Percentiles rank a stretch among this genome's conserved stretches.
phyloP scores from a whole-genome alignment of 2,329 filamentous ascomycete genomes.

The Trichoderma atrobrunneum region DNA sequence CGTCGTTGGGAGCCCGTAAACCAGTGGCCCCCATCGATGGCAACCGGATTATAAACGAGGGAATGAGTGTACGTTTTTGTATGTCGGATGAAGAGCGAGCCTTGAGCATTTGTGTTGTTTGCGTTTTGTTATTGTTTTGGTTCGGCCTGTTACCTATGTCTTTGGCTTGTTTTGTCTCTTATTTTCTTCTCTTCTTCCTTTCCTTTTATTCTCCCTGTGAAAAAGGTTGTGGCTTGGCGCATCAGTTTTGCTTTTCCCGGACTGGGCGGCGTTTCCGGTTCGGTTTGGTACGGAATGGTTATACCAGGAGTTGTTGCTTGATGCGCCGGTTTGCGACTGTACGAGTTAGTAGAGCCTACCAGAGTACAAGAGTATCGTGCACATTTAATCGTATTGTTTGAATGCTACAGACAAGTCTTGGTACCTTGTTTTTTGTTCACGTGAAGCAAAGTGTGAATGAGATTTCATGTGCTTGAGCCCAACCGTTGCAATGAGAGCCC shows the following conservation, averaged over 20 bases:
- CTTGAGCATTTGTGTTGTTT: background rate
- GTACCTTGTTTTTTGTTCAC: background rate
- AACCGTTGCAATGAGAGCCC: background rate
- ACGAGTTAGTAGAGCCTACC: background rate
- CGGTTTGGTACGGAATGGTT: background rate
- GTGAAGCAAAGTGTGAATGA: background rate
- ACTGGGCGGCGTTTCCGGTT: constrained; percentile 13
- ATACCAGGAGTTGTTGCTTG: constrained; percentile 18
- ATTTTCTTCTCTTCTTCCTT: background rate
- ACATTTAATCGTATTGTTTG: constrained; percentile 16
- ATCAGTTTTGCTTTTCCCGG: constrained; percentile 3
- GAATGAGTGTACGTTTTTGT: constrained; percentile 14
- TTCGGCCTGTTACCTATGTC: background rate
- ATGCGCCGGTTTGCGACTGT: constrained; percentile 10
- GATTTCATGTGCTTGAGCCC: background rate
- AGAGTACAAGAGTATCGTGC: constrained; percentile 10
- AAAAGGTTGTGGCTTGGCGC: constrained; percentile 4
- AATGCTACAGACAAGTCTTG: background rate
- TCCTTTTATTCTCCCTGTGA: background rate
- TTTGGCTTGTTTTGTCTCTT: background rate
- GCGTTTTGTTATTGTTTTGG: background rate
- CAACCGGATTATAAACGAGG: background rate
- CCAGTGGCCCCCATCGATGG: constrained; percentile 24
- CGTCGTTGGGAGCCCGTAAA: constrained; percentile 14
- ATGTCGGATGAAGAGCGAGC: constrained; percentile 18